Conservation (phyloP, 805 yeast genomes). For the Candida ovalis region DNA sequence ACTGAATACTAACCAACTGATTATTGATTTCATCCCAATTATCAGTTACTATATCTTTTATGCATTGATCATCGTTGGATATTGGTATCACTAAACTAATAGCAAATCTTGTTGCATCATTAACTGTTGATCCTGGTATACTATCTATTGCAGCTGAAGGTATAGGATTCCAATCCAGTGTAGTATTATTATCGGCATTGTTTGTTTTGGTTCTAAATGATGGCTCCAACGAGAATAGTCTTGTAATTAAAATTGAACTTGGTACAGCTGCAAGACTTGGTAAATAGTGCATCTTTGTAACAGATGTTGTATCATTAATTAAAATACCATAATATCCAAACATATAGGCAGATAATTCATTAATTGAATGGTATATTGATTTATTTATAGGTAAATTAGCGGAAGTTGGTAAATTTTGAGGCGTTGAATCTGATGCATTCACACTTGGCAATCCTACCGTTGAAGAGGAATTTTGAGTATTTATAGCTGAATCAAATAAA, state of each 20-base stretch:
- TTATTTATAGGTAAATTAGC: slow-evolving; percentile 16
- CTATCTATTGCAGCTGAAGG: slow-evolving; percentile 36
- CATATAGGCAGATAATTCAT: slow-evolving; percentile 48
- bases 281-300: slow-evolving; percentile 45
- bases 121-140: slow-evolving; percentile 11
- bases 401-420: not conserved
- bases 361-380: slow-evolving; percentile 37
- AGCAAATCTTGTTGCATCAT: slow-evolving; percentile 35
- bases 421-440: not conserved
- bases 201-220: slow-evolving; percentile 13
- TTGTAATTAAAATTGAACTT: slow-evolving; percentile 41
- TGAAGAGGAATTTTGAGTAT: slow-evolving; percentile 2
- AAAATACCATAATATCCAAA: slow-evolving; percentile 54
- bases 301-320: slow-evolving; percentile 39
- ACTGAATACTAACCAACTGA: slow-evolving; percentile 38
- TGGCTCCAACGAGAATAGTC: slow-evolving; percentile 36
- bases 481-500: slow-evolving; percentile 42
- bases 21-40: slow-evolving; percentile 48
- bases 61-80: slow-evolving; percentile 19
- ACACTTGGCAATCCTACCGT: slow-evolving; percentile 1
- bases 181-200: slow-evolving; percentile 1
- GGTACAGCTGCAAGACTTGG: slow-evolving; percentile 39
- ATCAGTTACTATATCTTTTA: slow-evolving; percentile 41
- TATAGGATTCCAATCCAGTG: slow-evolving; percentile 39
- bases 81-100: slow-evolving; percentile 48